Evolutionary conservation across 129 eudicot genomes (phyloP).

Genomic region (Kitagawia praeruptora): DNA sequence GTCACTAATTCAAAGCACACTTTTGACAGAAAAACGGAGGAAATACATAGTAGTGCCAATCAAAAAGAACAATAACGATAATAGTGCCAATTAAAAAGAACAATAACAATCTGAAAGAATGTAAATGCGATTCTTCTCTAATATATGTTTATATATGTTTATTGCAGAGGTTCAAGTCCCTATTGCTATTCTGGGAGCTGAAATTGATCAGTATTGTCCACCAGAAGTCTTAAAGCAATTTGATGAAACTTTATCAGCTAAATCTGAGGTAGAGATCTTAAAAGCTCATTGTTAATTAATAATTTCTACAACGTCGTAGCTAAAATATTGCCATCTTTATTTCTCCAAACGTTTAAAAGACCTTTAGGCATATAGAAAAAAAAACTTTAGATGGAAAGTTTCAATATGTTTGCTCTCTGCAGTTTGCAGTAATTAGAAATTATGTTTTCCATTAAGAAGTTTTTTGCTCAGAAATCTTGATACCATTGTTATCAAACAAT

Average conservation of each 20-base stretch:
- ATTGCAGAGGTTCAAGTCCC: conserved; percentile 36
- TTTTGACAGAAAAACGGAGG: background rate
- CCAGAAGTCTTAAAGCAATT: conserved; percentile 30
- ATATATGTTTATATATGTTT: background rate
- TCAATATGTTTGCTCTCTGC: background rate
- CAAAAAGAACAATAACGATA: background rate
- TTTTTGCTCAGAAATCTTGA: background rate
- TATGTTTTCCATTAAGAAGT: background rate
- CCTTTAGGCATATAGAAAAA: background rate
- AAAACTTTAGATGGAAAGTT: background rate
- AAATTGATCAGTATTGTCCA: conserved; percentile 25
- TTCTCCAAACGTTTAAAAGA: background rate
- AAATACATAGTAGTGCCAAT: background rate
- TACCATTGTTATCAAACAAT: background rate
- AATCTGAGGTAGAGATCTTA: conserved; percentile 2
- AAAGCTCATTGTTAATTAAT: background rate
- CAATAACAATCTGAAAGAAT: background rate
- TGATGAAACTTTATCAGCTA: conserved; percentile 34
- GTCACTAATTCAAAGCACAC: background rate
- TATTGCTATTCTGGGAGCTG: conserved; percentile 50
- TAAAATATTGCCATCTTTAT: background rate
- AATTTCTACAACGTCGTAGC: background rate
- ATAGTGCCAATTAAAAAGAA: background rate
- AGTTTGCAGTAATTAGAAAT: background rate
- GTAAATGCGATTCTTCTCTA: background rate